Conservation (phyloP, 2,329 filamentous ascomycete genomes). For the Colletotrichum ledebouriae region DNA sequence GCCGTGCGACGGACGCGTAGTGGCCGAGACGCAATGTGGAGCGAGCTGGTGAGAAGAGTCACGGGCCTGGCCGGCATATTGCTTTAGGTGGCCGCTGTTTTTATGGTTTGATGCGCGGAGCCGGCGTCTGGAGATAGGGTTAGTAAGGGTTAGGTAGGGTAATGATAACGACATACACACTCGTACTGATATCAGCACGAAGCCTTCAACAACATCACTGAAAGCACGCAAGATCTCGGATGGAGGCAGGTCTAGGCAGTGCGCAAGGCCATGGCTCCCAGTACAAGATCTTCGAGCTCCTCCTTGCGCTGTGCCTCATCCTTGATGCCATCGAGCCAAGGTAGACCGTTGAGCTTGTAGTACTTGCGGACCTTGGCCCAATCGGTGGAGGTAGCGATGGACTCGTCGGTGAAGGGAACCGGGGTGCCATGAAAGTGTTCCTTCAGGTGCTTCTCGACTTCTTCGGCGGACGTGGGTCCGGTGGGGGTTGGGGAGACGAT, state of each 20-base stretch:
- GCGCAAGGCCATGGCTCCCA: conserved; percentile 84
- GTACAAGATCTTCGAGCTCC: conserved; percentile 76
- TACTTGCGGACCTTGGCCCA: conserved; percentile 81
- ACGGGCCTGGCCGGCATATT: conserved; percentile 57
- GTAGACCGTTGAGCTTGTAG: conserved; percentile 82
- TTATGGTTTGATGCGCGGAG: conserved; percentile 32
- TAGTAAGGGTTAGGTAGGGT: neutral
- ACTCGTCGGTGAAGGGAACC: conserved; percentile 72
- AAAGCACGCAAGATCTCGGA: neutral
- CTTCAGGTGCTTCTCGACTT: conserved; percentile 71
- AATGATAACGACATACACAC: conserved; percentile 14
- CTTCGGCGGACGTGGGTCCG: conserved; percentile 61
- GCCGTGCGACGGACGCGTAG: conserved; percentile 74
- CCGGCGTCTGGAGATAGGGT: neutral
- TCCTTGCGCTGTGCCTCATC: conserved; percentile 59
- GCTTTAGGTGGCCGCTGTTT: conserved; percentile 42
- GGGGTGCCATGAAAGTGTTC: conserved; percentile 72
- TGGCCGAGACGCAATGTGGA: conserved; percentile 73
- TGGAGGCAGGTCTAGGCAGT: conserved; percentile 54
- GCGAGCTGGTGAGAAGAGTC: conserved; percentile 70
- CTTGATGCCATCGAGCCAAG: conserved; percentile 61
- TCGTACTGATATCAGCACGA: neutral
- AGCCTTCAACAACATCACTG: neutral
- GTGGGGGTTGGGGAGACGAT: conserved; percentile 67
- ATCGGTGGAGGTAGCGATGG: conserved; percentile 72